Conservation (phyloP, 495 filamentous ascomycete genomes). For the Talaromyces thailandensis region DNA sequence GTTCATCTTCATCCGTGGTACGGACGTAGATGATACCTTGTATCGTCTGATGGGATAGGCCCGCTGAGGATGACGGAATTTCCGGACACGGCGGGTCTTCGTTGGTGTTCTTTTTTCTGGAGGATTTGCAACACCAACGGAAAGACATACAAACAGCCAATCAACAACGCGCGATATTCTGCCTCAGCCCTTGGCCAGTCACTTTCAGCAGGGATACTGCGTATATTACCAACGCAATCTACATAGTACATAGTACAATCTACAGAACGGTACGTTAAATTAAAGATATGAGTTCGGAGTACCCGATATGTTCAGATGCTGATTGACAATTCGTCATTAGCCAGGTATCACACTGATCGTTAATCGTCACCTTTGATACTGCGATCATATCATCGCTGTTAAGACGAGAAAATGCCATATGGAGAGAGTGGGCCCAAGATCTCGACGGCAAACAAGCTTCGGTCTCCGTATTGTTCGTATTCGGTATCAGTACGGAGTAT, state of each 20-base stretch:
- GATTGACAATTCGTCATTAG: too few relatives aligned
- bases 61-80: background rate
- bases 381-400: background rate
- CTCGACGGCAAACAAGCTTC: background rate
- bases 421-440: background rate
- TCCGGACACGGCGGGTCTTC: background rate
- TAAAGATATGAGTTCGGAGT: background rate
- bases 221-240: too few relatives aligned
- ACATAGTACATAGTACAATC: too few relatives aligned
- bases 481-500: background rate
- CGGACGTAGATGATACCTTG: background rate
- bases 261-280: background rate
- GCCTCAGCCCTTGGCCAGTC: background rate
- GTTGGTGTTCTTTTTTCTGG: background rate
- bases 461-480: background rate
- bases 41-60: background rate
- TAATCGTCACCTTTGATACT: background rate
- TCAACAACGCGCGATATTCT: background rate
- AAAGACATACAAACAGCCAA: background rate
- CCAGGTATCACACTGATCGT: background rate
- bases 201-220: background rate
- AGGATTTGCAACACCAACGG: background rate
- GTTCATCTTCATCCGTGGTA: background rate
- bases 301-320: background rate
- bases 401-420: background rate